phyloP scores from a whole-genome alignment of 2,329 filamentous ascomycete species.

The Fulvia fulva region DNA sequence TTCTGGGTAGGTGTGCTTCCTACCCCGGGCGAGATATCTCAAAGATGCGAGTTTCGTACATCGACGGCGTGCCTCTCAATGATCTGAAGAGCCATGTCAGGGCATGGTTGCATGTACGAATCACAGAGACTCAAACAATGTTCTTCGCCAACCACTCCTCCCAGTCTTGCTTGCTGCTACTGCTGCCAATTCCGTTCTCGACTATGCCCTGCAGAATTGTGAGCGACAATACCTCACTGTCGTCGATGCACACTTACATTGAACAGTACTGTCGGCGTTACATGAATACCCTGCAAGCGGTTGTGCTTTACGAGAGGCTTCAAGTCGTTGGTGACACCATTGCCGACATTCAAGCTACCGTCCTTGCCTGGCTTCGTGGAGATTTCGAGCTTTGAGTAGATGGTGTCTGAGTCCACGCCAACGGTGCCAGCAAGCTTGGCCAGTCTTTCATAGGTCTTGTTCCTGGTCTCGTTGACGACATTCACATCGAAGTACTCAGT shows the following conservation, averaged over 20 bases:
- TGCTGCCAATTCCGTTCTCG: slow-evolving; percentile 71
- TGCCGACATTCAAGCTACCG: slow-evolving; percentile 71
- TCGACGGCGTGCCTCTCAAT: neutral
- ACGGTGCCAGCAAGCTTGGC: slow-evolving; percentile 67
- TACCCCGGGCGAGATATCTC: no score
- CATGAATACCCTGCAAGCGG: slow-evolving; percentile 76
- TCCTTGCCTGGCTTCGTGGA: slow-evolving; percentile 62
- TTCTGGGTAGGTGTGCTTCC: no score
- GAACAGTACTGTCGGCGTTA: slow-evolving; percentile 85
- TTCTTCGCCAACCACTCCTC: slow-evolving; percentile 73
- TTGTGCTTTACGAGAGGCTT: slow-evolving; percentile 73
- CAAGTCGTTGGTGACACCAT: slow-evolving; percentile 77
- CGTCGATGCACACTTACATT: slow-evolving; percentile 49
- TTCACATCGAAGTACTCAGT: slow-evolving; percentile 77
- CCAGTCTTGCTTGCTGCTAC: slow-evolving; percentile 79
- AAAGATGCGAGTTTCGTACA: neutral
- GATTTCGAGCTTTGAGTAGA: slow-evolving; percentile 68
- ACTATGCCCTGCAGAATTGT: slow-evolving; percentile 55
- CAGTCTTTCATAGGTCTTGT: slow-evolving; percentile 76
- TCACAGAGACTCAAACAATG: slow-evolving; percentile 43
- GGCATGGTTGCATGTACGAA: neutral
- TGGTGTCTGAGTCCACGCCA: slow-evolving; percentile 65
- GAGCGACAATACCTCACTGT: slow-evolving; percentile 9
- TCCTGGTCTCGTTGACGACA: slow-evolving; percentile 78
- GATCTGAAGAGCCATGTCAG: neutral